Evolutionary conservation across 768 basidiomycete species (phyloP).

Genomic region (Gymnopilus junonius): DNA sequence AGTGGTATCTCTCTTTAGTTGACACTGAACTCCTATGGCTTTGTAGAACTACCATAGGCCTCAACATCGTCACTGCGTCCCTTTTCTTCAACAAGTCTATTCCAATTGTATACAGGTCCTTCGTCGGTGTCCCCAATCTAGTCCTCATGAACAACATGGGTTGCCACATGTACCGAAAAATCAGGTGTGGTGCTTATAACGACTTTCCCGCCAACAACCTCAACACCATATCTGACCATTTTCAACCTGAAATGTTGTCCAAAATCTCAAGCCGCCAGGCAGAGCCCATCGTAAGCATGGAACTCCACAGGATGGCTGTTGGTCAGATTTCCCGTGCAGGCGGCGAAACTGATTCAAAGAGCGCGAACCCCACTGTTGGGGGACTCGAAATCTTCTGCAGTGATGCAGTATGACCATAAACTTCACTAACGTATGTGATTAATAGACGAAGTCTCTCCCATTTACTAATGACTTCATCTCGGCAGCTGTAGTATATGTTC

Average conservation of each 20-base stretch:
- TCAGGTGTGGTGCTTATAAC: conserved; percentile 5
- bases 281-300: neutral
- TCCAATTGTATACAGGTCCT: conserved; percentile 1
- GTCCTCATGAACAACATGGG: conserved; percentile 19
- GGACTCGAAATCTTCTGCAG: neutral
- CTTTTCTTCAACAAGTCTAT: conserved; percentile 7
- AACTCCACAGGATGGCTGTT: neutral
- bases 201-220: neutral
- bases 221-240: neutral
- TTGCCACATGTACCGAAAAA: conserved; percentile 13
- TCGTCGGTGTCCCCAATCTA: conserved; percentile 8
- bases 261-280: neutral
- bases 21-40: neutral
- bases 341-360: neutral
- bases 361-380: neutral
- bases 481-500: neutral
- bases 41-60: neutral
- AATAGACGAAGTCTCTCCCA: neutral
- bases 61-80: neutral
- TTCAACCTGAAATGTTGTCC: neutral
- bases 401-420: neutral
- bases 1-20: neutral
- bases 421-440: neutral
- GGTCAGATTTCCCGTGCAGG: neutral
- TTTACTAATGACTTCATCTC: neutral